Evolutionary conservation across 257 asterid species (phyloP).

Genomic region (Ophiorrhiza pumila): DNA sequence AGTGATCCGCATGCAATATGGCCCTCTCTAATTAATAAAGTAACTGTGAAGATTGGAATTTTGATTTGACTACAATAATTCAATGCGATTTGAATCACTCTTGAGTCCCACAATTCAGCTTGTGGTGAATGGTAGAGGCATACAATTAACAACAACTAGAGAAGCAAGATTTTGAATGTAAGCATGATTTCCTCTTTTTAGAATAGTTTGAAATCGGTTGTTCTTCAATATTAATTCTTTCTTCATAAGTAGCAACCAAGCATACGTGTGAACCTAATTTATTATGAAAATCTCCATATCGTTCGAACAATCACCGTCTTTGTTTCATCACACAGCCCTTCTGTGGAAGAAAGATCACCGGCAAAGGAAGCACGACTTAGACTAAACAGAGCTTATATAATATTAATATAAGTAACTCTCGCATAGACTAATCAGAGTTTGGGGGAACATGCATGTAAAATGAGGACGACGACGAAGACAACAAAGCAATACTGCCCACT

Average conservation of each 20-base stretch:
- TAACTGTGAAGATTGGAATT: background rate
- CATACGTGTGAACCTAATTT: slow-evolving; percentile 29
- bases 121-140: background rate
- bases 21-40: slow-evolving; percentile 5
- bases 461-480: slow-evolving; percentile 37
- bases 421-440: slow-evolving; percentile 8
- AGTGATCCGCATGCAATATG: no score
- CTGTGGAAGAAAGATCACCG: background rate
- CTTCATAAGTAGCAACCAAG: background rate
- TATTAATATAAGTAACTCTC: background rate
- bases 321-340: background rate
- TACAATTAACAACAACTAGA: background rate
- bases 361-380: slow-evolving; percentile 10
- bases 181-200: background rate
- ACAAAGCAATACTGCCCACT: slow-evolving; percentile 35
- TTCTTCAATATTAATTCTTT: background rate
- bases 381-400: slow-evolving; percentile 1
- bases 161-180: background rate
- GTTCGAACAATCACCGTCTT: slow-evolving; percentile 24
- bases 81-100: background rate
- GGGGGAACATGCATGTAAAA: slow-evolving; percentile 41
- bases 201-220: background rate
- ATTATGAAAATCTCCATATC: slow-evolving; percentile 33
- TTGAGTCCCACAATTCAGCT: slow-evolving; percentile 8
- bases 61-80: background rate